Evolutionary conservation across 106 monocot species (phyloP), one percentile per base, ranked within the genome.

Genomic region (Hemerocallis citrina): DNA sequence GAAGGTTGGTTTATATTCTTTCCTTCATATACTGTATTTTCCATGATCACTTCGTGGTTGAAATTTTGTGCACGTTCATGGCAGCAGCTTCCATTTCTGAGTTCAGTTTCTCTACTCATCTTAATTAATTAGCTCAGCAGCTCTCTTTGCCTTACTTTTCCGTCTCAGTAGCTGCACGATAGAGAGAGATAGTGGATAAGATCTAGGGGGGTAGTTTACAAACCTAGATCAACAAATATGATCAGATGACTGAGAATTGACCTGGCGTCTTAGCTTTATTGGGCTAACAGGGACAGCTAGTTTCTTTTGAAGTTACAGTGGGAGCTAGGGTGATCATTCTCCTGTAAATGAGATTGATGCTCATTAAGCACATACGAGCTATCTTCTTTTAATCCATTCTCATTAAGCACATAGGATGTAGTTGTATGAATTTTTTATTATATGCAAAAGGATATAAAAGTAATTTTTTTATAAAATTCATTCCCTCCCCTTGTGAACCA

Each of bases 1-100:
- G 25, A 56, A 34, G 50, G 79, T 66, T 25, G 71, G 73, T 49
- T 37, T 57, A 76, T 74, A 83, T 59, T 80, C 79, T 29, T 44
- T 75, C 78, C 78, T 79, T 79, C 83, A 83, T 73, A 83, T 83
- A 68, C 74, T 77, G 59, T 77, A 80, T 41, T 63, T 67, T 36
- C 65, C 76, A 44, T 28, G n/a, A n/a, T 73, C 7, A 54, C 10
- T 50, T 34, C 62, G 59, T 47, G 70, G 19, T 73, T 62, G 11
- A 88, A 79, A 50, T 71, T 50, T 57, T 57, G 68, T 27, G 83
- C 46, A 56, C 67, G 75, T 58, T 77, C 65, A 83, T 83, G 12
- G 83, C 88, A 44, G 37, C 70, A 11, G 47, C 70, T 62, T 68
- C 52, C 60, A 80, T 64, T 48, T 68, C n/a, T 48, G 4, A 71